phyloP scores from a whole-genome alignment of 192 early-diverging fungal genomes.

The Haplosporangium gracile region DNA sequence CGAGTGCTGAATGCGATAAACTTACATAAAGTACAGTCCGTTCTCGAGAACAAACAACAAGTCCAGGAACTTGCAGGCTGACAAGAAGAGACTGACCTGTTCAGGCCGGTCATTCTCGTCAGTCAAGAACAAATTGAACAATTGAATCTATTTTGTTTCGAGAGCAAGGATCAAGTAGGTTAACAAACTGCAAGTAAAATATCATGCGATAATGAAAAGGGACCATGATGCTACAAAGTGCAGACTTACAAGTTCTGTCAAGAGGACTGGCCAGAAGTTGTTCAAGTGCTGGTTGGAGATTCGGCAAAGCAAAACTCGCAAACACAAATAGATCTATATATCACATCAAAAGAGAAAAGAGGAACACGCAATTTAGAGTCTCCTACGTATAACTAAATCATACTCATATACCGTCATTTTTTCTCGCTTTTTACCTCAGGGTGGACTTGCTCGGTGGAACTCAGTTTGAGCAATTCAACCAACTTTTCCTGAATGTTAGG shows the following conservation, averaged over 20 bases:
- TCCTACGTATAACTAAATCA: neutral
- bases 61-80: constrained; percentile 92
- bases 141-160: constrained; percentile 63
- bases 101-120: constrained; percentile 69
- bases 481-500: constrained; percentile 89
- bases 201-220: neutral
- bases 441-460: constrained; percentile 76
- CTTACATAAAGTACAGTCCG: constrained; percentile 89
- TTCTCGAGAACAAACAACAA: constrained; percentile 82
- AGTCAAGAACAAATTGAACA: constrained; percentile 73
- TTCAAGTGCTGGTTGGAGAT: constrained; percentile 86
- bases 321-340: constrained; percentile 78
- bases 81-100: constrained; percentile 79
- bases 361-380: neutral
- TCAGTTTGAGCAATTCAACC: constrained; percentile 87
- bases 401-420: too few species aligned
- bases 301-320: constrained; percentile 84
- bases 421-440: constrained; percentile 64
- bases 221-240: neutral
- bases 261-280: constrained; percentile 92
- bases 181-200: neutral
- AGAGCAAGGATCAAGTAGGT: neutral
- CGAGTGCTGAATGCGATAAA: neutral
- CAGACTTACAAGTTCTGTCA: constrained; percentile 84
- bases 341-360: neutral